These are phyloP conservation scores for Termitomyces sp. DNA, from an alignment of 768 basidiomycete species.

Conservation along the genomic window DNA sequence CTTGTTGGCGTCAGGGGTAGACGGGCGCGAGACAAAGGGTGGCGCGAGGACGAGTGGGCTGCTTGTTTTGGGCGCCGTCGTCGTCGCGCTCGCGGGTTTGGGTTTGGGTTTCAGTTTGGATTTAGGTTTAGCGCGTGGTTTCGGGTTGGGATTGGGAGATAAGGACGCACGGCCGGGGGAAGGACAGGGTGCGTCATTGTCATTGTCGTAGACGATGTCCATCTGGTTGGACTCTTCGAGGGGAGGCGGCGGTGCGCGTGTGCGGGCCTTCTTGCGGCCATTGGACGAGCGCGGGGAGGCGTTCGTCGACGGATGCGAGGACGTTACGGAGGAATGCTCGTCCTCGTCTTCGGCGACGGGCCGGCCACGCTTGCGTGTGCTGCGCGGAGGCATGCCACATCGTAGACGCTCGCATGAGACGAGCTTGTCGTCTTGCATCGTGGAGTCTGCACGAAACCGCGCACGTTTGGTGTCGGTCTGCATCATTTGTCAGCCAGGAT, in stretches of 20 bases:
- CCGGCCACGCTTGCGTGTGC: slow-evolving; percentile 26
- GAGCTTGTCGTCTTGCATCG: slow-evolving; percentile 62
- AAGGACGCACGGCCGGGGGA: slow-evolving; percentile 10
- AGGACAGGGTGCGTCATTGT: background rate
- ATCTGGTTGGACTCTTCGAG: slow-evolving; percentile 6
- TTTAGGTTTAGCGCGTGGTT: slow-evolving; percentile 15
- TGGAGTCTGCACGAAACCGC: slow-evolving; percentile 74
- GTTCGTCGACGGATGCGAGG: slow-evolving; percentile 8
- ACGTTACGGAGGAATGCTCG: slow-evolving; percentile 6
- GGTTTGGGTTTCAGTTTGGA: slow-evolving; percentile 10
- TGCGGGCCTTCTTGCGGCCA: slow-evolving; percentile 19
- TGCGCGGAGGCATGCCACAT: slow-evolving; percentile 44
- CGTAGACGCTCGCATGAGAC: slow-evolving; percentile 50
- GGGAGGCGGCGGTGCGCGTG: background rate
- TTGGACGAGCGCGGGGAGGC: slow-evolving; percentile 15
- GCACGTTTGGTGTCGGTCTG: slow-evolving; percentile 47
- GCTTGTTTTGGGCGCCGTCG: slow-evolving; percentile 12
- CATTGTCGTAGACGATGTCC: slow-evolving; percentile 11
- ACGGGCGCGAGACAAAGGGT: slow-evolving; percentile 5
- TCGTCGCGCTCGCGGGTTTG: background rate
- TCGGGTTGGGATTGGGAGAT: slow-evolving; percentile 16
- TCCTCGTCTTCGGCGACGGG: slow-evolving; percentile 11
- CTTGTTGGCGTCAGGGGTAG: slow-evolving; percentile 4
- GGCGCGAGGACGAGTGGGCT: slow-evolving; percentile 21
- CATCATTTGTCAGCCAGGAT: too few relatives aligned